Base-by-base conservation (phyloP, 768 basidiomycete genomes). In the Nidularia pulvinata region DNA sequence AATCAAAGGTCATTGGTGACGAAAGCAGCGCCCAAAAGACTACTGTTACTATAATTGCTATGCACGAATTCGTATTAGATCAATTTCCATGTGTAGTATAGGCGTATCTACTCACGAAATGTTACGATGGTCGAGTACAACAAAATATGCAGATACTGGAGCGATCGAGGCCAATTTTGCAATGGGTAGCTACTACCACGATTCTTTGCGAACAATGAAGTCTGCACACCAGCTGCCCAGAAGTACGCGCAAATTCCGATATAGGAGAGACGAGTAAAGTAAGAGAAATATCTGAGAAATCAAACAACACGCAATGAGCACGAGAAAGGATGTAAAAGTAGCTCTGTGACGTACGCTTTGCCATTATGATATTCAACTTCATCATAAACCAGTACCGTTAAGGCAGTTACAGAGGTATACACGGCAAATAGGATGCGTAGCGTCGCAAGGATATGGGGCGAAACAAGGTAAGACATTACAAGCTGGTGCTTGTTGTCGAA, bases 21-120 rank as follows among this genome's bases (percentile, higher is more conserved):
- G 82, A 59, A 5, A 89, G 71, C 22, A 89, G 61, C 0, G 72
- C 63, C 88, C 88, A 90, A 59, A 69, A 89, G 0, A 87, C 82
- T 35, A 79, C 67, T 0, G 86, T 87, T 1, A 88, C 84, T 22
- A 90, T 62, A 54, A 89, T 68, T 11, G 88, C 88, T 89, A 55
- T 44, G 25, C 13, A 22, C 16, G 19, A 35, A 10, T 48, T 30
- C 9, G 11, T 7, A 49, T 46, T 22, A 19, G 16, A 43, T 32
- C 33, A n/a, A 36, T 14, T 32, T 33, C 14, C 48, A 25, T 32
- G 30, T 4, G 13, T 36, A 43, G 49, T 14, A 35, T 13, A 37
- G 45, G 6, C 32, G 11, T 45, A 11, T 42, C 37, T 22, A 77
- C 85, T 63, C 63, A 89, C 88, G 86, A 59, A 75, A 84, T 10